Conservation (phyloP, 257 asterid species). For the Solanum bulbocastanum region DNA sequence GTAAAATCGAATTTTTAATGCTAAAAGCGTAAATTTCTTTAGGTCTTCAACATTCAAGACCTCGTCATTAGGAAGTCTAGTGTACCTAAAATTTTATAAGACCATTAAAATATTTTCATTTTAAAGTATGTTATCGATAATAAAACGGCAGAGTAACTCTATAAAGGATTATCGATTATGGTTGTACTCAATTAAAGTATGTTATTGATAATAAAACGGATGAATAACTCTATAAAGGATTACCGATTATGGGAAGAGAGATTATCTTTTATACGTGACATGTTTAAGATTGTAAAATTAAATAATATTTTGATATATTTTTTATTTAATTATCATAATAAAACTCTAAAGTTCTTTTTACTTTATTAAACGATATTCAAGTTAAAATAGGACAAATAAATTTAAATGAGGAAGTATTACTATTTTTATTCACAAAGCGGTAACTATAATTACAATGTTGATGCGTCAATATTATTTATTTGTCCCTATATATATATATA, state of each 20-base stretch:
- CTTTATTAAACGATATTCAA: not conserved
- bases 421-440: not conserved
- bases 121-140: not conserved
- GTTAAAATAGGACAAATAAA: not conserved
- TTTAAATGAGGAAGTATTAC: not conserved
- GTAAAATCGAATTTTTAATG: not conserved
- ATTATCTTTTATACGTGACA: no score
- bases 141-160: not conserved
- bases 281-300: no score
- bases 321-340: no score
- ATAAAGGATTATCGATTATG: not conserved
- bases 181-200: no score
- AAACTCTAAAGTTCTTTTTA: no score
- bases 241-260: not conserved
- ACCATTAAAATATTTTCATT: no score
- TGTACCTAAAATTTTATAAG: no score
- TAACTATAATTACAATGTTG: not conserved
- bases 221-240: not conserved
- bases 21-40: not conserved
- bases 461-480: not conserved
- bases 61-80: no score
- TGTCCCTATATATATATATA: not conserved
- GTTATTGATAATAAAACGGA: no score
- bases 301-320: no score
- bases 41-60: not conserved